Base-by-base conservation (phyloP, 179 eudicot genomes). In the Nepenthes alata region DNA sequence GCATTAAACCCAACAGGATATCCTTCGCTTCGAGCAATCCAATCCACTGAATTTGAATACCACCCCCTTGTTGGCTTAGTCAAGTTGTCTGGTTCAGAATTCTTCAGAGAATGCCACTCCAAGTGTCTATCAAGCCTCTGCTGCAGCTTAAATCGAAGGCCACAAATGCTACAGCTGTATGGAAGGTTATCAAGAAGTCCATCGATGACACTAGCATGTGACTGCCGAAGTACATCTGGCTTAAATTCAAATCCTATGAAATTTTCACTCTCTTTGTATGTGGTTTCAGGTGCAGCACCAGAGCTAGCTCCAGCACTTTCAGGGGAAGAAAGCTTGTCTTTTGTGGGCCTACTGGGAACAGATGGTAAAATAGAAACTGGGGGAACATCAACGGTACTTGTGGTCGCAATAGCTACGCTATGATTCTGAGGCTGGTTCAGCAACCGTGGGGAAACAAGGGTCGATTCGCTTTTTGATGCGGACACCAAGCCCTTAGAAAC, bases 401-500 rank as follows among this genome's bases (percentile, higher is more conserved):
- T 25, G 15, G 61, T 60, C 47, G 52, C 63, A 53, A 47, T 48
- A 56, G 68, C 70, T 53, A 78, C 71, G 62, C 68, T 78, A 63
- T 63, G 66, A 25, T 66, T 70, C 49, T 57, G 67, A 60, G 64
- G 57, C 51, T 69, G 67, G 56, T 53, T 56, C 48, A 75, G 67
- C 48, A 61, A 61, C 51, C 69, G 39, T 11, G 72, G n/a, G 53
- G 78, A 34, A 54, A 57, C 62, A 49, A 79, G 70, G 64, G 68
- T 37, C 54, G 78, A 63, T 74, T 82, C 81, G 14, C 74, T 58
- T 68, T 79, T 80, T 4, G 97, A 74, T 15, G 90, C 75, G 72
- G 88, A 68, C 67, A 94, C 83, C 76, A 94, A 77, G 44, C 99
- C 99, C 65, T 82, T 90, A 6, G 87, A 83, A 57, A 94, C 78